These are phyloP conservation scores for Trichosporon faecale DNA, from an alignment of 1,284 basidiomycete genomes.

Conservation along the genomic window DNA sequence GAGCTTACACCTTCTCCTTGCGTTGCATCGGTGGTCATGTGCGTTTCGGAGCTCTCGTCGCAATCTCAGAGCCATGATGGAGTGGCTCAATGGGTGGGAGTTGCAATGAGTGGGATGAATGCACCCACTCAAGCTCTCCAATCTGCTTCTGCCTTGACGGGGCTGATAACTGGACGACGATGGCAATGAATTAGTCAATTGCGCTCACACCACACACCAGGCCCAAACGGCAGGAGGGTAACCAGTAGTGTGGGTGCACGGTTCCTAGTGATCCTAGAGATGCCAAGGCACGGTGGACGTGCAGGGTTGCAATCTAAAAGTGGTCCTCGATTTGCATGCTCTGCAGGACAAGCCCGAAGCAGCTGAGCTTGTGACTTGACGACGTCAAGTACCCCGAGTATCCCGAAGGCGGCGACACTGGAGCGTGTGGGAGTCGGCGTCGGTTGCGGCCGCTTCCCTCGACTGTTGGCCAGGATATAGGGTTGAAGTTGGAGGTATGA, in stretches of 20 bases:
- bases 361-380: background rate
- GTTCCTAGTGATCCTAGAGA: background rate
- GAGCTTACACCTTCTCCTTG: background rate
- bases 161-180: background rate
- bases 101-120: background rate
- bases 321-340: background rate
- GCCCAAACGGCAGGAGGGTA: background rate
- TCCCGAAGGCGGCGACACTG: too few relatives aligned
- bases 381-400: background rate
- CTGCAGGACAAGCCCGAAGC: background rate
- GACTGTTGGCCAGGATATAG: background rate
- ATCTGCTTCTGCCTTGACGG: background rate
- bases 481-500: background rate
- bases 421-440: background rate
- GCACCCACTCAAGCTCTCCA: background rate
- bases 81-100: background rate
- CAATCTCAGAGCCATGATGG: background rate
- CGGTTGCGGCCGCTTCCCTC: background rate
- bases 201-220: background rate
- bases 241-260: conserved; percentile 5
- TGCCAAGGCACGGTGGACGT: background rate
- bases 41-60: background rate
- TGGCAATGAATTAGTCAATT: background rate
- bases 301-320: background rate
- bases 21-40: background rate